Evolutionary conservation across 768 basidiomycete genomes (phyloP), one percentile per base, ranked within the genome.

Genomic region (Tulasnella sp.): DNA sequence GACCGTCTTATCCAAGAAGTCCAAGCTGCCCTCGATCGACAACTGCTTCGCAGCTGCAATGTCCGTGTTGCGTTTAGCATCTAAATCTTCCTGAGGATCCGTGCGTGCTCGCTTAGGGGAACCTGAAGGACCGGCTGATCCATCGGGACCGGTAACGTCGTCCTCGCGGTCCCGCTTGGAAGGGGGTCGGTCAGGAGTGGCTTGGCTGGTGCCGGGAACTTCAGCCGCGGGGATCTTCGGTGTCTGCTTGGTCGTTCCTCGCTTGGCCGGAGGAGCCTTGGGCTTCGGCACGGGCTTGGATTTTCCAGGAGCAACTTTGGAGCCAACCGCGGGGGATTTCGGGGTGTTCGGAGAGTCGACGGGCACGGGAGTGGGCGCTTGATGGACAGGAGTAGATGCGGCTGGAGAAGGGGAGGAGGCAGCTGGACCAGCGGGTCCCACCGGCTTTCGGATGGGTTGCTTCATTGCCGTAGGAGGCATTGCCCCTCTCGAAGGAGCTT

Each of bases 311-410:
- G 36, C 59, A 37, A 16, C 36, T 32, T 63, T 63, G 12, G 35
- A 36, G 8, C n/a, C 29, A 36, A 65, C 26, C 11, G 44, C 34
- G 7, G 71, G 71, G 6, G 71, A 72, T 59, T 65, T 72, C 2
- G 71, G 71, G 32, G 71, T 64, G 26, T 72, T 65, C n/a, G 71
- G 71, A 40, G 71, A 72, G 2, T 65, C 71, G 26, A 7, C 35
- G 3, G 37, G n/a, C n/a, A 39, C 63, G 1, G 71, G 71, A n/a
- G 71, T 72, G 29, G 62, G 62, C 17, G 71, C 34, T 34, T 63
- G 62, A n/a, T 72, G 65, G 26, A 59, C 32, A 34, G 71, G 71
- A 39, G 71, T 72, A 62, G 59, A 62, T 26, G 71, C 71, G 5
- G 32, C 34, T 14, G 63, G 34, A 11, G 71, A 34, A 11, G 71